Evolutionary conservation across 495 filamentous ascomycete genomes (phyloP).

Genomic region (Penicillium fimorum): DNA sequence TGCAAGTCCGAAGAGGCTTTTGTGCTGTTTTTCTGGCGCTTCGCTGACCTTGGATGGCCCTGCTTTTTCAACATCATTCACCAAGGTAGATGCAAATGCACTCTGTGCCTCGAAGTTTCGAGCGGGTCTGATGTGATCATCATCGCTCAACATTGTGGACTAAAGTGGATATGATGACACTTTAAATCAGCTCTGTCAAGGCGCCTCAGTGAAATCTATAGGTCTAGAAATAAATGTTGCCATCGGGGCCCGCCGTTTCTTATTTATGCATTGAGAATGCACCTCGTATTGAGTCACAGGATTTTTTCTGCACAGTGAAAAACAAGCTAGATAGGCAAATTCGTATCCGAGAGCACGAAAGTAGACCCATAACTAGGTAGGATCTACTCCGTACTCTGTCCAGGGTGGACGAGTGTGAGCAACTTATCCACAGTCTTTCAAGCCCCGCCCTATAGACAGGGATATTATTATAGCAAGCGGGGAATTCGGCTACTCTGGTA

Average conservation of each 20-base stretch:
- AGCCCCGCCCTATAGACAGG: background rate
- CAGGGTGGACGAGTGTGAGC: background rate
- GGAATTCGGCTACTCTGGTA: background rate
- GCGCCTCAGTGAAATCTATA: background rate
- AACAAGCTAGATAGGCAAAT: too few species aligned
- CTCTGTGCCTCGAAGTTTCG: slow-evolving; percentile 23
- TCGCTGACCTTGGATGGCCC: slow-evolving; percentile 10
- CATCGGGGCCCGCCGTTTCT: background rate
- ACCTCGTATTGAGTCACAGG: too few species aligned
- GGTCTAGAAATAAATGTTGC: background rate
- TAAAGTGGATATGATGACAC: background rate
- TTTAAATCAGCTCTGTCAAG: background rate
- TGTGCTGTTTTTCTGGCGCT: slow-evolving; percentile 9
- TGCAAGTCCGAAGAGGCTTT: slow-evolving; percentile 9
- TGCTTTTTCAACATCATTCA: slow-evolving; percentile 21
- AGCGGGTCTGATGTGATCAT: slow-evolving; percentile 1
- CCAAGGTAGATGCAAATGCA: slow-evolving; percentile 21
- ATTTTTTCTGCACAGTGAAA: too few species aligned
- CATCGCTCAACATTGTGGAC: slow-evolving; percentile 8
- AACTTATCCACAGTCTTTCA: background rate
- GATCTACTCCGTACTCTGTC: too few species aligned
- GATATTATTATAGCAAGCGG: background rate
- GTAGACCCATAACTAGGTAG: too few species aligned
- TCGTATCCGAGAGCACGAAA: too few species aligned
- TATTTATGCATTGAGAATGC: background rate